Evolutionary conservation across 139 green algal genomes (phyloP).

Genomic region (Micromonas commoda): DNA sequence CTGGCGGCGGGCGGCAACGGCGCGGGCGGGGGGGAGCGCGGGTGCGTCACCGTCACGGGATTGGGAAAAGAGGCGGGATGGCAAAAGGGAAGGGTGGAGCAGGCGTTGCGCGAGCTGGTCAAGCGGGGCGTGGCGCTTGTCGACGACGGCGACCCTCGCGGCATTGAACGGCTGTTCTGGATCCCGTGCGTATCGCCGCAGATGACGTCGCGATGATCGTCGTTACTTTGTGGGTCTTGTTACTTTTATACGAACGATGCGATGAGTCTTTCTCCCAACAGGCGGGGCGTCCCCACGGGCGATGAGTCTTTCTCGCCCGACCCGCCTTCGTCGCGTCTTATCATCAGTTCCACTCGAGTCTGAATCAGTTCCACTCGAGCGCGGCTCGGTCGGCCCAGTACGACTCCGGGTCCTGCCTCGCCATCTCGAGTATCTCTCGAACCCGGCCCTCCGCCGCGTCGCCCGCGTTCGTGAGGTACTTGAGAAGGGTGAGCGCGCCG

Average conservation of each 20-base stretch:
- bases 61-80: not conserved
- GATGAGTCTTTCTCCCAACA: no score
- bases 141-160: no score
- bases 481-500: constrained; percentile 3
- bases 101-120: not conserved
- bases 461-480: not conserved
- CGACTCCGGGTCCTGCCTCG: not conserved
- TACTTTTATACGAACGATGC: no score
- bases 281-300: no score
- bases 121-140: constrained; percentile 4
- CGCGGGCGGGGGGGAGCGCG: not conserved
- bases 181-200: no score
- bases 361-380: constrained; percentile 12
- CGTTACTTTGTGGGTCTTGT: no score
- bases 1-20: no score
- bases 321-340: no score
- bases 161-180: no score
- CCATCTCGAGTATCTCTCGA: not conserved
- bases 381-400: not conserved
- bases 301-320: no score
- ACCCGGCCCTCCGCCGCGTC: not conserved
- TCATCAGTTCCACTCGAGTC: no score
- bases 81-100: not conserved
- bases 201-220: no score
- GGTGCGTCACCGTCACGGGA: not conserved